A percentile compares a stretch with the other conserved stretches of the same genome.
Conservation (phyloP, 345 rosid genomes). For the Acer campestre region DNA sequence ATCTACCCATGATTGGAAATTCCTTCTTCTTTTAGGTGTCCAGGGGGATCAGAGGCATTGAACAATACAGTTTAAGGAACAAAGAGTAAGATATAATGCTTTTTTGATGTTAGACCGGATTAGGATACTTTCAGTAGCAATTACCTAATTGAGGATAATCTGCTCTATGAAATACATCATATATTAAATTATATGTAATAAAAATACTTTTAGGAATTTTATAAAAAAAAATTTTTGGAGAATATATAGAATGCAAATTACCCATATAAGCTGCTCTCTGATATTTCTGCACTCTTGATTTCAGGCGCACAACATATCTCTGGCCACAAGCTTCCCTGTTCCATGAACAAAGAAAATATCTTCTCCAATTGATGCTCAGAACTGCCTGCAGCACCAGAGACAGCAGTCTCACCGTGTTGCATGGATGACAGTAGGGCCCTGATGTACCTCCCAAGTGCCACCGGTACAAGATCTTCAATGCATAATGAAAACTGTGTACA, state of each 20-base stretch:
- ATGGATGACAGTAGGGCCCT: constrained; percentile 69
- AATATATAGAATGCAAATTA: constrained; percentile 31
- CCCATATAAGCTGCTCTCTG: constrained; percentile 87
- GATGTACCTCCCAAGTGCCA: constrained; percentile 83
- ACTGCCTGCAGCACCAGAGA: constrained; percentile 35
- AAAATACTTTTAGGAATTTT: neutral
- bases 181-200: neutral
- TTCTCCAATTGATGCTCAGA: constrained; percentile 72
- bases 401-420: constrained; percentile 50
- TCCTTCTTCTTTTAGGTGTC: neutral
- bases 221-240: constrained; percentile 5
- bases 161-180: no score
- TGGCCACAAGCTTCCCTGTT: constrained; percentile 93
- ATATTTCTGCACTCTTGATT: constrained; percentile 59
- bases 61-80: neutral
- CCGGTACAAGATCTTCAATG: constrained; percentile 89
- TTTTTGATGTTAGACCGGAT: neutral
- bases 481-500: constrained; percentile 80
- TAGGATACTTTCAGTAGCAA: neutral
- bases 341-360: constrained; percentile 84
- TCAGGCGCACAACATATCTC: constrained; percentile 78
- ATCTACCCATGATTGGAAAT: neutral
- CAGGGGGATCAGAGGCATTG: neutral
- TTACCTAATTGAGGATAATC: neutral
- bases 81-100: neutral